A percentile compares a stretch with the other conserved stretches of the same genome.
phyloP scores from a whole-genome alignment of 345 rosid species.

The Linum trigynum region DNA sequence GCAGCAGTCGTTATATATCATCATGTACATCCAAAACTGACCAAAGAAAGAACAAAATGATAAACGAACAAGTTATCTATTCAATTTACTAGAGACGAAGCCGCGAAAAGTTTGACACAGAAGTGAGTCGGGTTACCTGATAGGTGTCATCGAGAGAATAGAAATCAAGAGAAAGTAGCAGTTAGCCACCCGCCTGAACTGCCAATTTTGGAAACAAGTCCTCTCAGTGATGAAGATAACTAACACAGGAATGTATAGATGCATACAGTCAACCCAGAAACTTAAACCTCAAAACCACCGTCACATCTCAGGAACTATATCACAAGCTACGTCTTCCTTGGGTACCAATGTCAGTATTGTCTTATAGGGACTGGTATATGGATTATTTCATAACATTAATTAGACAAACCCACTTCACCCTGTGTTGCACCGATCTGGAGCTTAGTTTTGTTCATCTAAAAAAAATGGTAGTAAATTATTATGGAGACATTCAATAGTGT shows the following conservation, averaged over 20 bases:
- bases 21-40: neutral
- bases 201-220: constrained; percentile 37
- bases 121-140: constrained; percentile 47
- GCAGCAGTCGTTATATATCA: neutral
- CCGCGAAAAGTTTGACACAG: neutral
- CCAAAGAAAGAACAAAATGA: neutral
- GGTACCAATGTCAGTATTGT: no score
- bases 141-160: constrained; percentile 85
- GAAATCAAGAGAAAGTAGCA: constrained; percentile 90
- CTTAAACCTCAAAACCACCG: neutral
- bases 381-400: no score
- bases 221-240: constrained; percentile 23
- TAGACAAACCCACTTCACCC: no score
- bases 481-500: no score
- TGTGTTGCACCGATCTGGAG: no score
- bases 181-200: constrained; percentile 99
- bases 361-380: no score
- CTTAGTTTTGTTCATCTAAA: no score
- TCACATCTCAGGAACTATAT: neutral
- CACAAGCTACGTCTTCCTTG: no score
- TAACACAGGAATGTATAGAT: neutral
- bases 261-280: neutral
- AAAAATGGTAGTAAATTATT: no score
- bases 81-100: neutral
- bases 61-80: neutral